Evolutionary conservation across 2,329 filamentous ascomycete genomes (phyloP).

Genomic region (Bipolaris gigantea): DNA sequence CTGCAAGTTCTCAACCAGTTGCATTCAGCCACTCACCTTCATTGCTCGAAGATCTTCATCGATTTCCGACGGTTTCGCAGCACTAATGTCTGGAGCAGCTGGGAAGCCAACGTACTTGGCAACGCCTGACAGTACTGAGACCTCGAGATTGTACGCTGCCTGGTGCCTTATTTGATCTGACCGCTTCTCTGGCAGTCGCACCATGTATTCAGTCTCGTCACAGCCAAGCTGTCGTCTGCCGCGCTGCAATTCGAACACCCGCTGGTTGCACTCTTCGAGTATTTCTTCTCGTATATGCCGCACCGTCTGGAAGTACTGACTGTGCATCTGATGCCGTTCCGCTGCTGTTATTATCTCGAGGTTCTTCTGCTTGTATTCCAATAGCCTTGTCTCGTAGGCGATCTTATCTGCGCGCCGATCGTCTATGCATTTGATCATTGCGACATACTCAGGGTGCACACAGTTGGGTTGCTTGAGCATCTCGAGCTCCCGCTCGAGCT

Average conservation of each 20-base stretch:
- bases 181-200: conserved; percentile 76
- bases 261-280: conserved; percentile 78
- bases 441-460: conserved; percentile 87
- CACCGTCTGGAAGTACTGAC: conserved; percentile 85
- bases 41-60: conserved; percentile 89
- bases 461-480: conserved; percentile 61
- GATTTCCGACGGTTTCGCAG: conserved; percentile 71
- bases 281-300: conserved; percentile 80
- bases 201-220: conserved; percentile 77
- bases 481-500: conserved; percentile 70
- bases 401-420: conserved; percentile 80
- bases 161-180: conserved; percentile 81
- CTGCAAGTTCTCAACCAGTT: conserved; percentile 17
- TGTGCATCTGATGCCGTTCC: conserved; percentile 81
- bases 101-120: conserved; percentile 97
- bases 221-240: conserved; percentile 79
- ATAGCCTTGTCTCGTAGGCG: conserved; percentile 71
- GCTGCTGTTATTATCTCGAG: conserved; percentile 73
- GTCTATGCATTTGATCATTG: conserved; percentile 85
- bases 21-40: conserved; percentile 64
- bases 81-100: conserved; percentile 80
- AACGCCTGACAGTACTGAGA: conserved; percentile 85
- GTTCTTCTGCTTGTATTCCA: conserved; percentile 72
- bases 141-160: conserved; percentile 90
- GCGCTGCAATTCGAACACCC: conserved; percentile 91